phyloP scores from a whole-genome alignment of 2,329 filamentous ascomycete genomes.

The Blumeria graminis region DNA sequence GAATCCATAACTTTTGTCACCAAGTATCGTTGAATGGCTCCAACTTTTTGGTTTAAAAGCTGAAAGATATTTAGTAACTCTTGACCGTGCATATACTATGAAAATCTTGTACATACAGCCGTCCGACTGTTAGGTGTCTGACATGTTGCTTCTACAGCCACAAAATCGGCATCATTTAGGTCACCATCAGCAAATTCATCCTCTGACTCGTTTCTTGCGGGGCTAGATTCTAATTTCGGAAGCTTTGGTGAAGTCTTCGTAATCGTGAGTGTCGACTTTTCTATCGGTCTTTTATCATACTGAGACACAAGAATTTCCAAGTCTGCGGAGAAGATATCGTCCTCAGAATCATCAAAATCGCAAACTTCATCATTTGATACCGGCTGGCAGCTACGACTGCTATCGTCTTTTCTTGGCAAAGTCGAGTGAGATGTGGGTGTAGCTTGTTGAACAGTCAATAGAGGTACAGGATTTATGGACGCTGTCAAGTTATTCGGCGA shows the following conservation, averaged over 20 bases:
- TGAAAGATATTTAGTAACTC: slow-evolving; percentile 39
- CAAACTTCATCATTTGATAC: slow-evolving; percentile 15
- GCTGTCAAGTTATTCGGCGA: not conserved
- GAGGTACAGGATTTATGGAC: not conserved
- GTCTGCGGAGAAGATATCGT: slow-evolving; percentile 33
- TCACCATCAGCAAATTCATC: slow-evolving; percentile 50
- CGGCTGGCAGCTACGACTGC: not conserved
- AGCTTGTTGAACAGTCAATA: not conserved
- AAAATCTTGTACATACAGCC: slow-evolving; percentile 27
- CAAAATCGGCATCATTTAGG: slow-evolving; percentile 45
- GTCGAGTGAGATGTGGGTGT: slow-evolving; percentile 5
- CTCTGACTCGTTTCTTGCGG: slow-evolving; percentile 26
- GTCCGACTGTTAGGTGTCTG: slow-evolving; percentile 15
- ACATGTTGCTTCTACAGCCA: slow-evolving; percentile 38
- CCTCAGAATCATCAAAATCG: slow-evolving; percentile 43
- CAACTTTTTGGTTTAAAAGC: slow-evolving; percentile 35
- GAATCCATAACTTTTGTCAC: slow-evolving; percentile 50
- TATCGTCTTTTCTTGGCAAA: not conserved
- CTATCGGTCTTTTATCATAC: slow-evolving; percentile 20
- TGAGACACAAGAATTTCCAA: slow-evolving; percentile 31
- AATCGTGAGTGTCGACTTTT: not conserved
- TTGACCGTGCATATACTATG: slow-evolving; percentile 11
- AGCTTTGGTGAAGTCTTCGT: not conserved
- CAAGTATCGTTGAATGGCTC: slow-evolving; percentile 68
- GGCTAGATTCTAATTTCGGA: slow-evolving; percentile 4